These are phyloP conservation scores for Ogataea sp. DNA, from an alignment of 805 yeast species.

Conservation along the genomic window DNA sequence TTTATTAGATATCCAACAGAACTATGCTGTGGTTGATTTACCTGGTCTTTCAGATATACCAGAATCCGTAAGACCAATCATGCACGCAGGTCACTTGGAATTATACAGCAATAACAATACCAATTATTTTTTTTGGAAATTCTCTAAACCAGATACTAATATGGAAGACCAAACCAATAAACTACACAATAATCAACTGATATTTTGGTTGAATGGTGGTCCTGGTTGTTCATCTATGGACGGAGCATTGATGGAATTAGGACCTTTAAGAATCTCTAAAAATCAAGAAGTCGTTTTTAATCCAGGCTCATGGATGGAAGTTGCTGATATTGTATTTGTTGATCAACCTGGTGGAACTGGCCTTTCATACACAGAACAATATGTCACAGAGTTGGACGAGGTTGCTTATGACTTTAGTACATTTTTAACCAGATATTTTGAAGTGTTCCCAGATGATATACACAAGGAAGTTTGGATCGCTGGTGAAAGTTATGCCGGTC, in stretches of 20 bases:
- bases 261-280: constrained; percentile 65
- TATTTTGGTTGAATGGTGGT: constrained; percentile 95
- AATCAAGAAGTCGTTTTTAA: constrained; percentile 39
- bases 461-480: constrained; percentile 65
- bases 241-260: constrained; percentile 88
- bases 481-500: constrained; percentile 97
- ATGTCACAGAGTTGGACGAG: constrained; percentile 43
- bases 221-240: constrained; percentile 99
- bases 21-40: constrained; percentile 13
- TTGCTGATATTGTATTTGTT: constrained; percentile 72
- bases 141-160: constrained; percentile 21
- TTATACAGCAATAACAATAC: constrained; percentile 45
- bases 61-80: constrained; percentile 30
- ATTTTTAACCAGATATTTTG: constrained; percentile 61
- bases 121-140: constrained; percentile 74
- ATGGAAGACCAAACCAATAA: background rate
- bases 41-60: constrained; percentile 20
- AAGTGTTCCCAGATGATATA: constrained; percentile 64
- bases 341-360: constrained; percentile 98
- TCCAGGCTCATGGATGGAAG: constrained; percentile 76
- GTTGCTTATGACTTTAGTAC: constrained; percentile 55
- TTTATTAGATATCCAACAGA: constrained; percentile 1
- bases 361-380: constrained; percentile 56
- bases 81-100: constrained; percentile 64
- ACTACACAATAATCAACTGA: constrained; percentile 22